phyloP scores from a whole-genome alignment of 2,329 filamentous ascomycete species.

The Scytalidium lignicola region DNA sequence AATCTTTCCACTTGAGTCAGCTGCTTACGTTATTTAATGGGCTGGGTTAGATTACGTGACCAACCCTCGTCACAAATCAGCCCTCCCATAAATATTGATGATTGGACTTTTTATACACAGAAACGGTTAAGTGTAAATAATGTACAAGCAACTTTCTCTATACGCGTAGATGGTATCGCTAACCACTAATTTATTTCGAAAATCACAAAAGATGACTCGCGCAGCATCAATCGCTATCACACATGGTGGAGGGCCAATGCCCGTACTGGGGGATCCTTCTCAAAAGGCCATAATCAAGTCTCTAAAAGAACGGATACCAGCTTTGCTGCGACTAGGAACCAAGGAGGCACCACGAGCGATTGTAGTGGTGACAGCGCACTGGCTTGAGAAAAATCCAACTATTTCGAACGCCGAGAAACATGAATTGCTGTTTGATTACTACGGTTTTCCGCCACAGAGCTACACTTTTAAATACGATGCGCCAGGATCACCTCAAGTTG shows the following conservation, averaged over 20 bases:
- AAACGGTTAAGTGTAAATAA: too few species aligned
- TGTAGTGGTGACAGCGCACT: constrained; percentile 56
- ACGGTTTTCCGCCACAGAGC: constrained; percentile 50
- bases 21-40: too few species aligned
- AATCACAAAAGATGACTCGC: not conserved
- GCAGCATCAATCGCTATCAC: constrained; percentile 18
- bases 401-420: constrained; percentile 46
- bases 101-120: too few species aligned
- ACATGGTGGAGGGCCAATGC: constrained; percentile 44
- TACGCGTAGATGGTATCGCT: too few species aligned
- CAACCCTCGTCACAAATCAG: too few species aligned
- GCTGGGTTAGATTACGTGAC: too few species aligned
- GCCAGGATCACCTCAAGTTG: constrained; percentile 48
- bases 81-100: too few species aligned
- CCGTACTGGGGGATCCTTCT: constrained; percentile 48
- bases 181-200: too few species aligned
- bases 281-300: constrained; percentile 47
- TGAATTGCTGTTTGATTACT: constrained; percentile 52
- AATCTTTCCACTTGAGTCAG: too few species aligned
- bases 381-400: constrained; percentile 43
- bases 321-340: constrained; percentile 49
- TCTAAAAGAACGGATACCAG: constrained; percentile 47
- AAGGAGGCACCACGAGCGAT: constrained; percentile 42
- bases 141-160: too few species aligned
- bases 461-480: constrained; percentile 54